Conservation (phyloP, 495 filamentous ascomycete species). For the Penicillium lividum region DNA sequence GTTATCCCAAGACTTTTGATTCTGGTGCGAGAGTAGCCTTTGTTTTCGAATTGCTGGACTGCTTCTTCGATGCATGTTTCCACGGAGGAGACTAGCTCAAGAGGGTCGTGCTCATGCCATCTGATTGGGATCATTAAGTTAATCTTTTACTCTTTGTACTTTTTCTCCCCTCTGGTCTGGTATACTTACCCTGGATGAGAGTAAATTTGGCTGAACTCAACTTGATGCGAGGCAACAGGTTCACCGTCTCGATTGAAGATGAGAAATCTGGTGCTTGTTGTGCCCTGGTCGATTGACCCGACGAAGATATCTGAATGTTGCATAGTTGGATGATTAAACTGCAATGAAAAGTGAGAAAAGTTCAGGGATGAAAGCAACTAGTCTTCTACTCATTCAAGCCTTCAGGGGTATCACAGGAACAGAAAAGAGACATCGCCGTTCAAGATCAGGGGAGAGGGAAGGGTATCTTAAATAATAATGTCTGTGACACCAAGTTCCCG, state of each 20-base stretch:
- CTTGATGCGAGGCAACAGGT: slow-evolving; percentile 83
- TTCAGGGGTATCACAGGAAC: not conserved
- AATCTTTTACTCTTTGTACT: not conserved
- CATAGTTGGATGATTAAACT: slow-evolving; percentile 21
- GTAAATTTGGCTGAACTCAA: slow-evolving; percentile 88
- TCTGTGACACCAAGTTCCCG: slow-evolving; percentile 13
- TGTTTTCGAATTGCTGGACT: slow-evolving; percentile 63
- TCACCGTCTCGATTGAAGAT: slow-evolving; percentile 82
- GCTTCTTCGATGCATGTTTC: slow-evolving; percentile 82
- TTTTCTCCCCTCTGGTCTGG: not conserved
- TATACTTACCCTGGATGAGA: slow-evolving; percentile 79
- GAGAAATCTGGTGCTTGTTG: slow-evolving; percentile 87
- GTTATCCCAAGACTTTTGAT: slow-evolving; percentile 90
- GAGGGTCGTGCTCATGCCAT: slow-evolving; percentile 92
- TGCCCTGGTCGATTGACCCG: slow-evolving; percentile 87
- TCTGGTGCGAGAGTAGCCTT: slow-evolving; percentile 63
- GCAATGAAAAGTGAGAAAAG: not conserved
- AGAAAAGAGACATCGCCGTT: not conserved
- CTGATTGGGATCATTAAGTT: slow-evolving; percentile 41
- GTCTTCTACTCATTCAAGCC: not conserved
- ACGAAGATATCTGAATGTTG: slow-evolving; percentile 49
- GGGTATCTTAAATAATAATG: slow-evolving; percentile 17
- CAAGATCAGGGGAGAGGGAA: not conserved
- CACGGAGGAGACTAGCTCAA: slow-evolving; percentile 76
- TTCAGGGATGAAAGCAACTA: not conserved